phyloP scores from a whole-genome alignment of 148 eudicot species.

The Fagopyrum homotropicum region DNA sequence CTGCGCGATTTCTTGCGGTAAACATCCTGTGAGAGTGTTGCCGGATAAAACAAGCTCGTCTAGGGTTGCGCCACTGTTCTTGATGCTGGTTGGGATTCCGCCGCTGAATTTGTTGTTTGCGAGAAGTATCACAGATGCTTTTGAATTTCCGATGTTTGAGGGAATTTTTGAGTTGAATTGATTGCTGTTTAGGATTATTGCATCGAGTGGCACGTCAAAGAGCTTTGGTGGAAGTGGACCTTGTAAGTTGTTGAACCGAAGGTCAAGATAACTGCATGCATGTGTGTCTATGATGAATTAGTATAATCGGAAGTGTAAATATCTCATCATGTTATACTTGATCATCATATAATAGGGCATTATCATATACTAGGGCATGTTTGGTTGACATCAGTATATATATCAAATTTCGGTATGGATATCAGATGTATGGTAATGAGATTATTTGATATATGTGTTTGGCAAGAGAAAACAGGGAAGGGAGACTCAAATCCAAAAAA shows the following conservation, averaged over 20 bases:
- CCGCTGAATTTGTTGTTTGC: conserved; percentile 51
- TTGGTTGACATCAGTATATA: too few relatives aligned
- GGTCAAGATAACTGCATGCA: conserved; percentile 10
- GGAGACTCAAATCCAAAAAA: too few relatives aligned
- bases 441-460: too few relatives aligned
- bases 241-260: conserved; percentile 17
- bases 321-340: too few relatives aligned
- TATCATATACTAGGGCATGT: too few relatives aligned
- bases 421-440: too few relatives aligned
- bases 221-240: conserved; percentile 6
- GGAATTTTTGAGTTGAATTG: conserved; percentile 35
- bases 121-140: conserved; percentile 55
- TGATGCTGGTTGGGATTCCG: conserved; percentile 44
- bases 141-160: conserved; percentile 38
- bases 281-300: too few relatives aligned
- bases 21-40: conserved; percentile 35
- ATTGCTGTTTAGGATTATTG: conserved; percentile 43
- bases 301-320: too few relatives aligned
- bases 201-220: conserved; percentile 12
- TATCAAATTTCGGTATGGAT: too few relatives aligned
- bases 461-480: too few relatives aligned
- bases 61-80: conserved; percentile 38
- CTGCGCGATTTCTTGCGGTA: conserved; percentile 46
- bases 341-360: too few relatives aligned
- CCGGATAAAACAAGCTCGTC: conserved; percentile 44